Evolutionary conservation across 2,329 filamentous ascomycete species (phyloP).

Genomic region (Pseudomassariella vexata): DNA sequence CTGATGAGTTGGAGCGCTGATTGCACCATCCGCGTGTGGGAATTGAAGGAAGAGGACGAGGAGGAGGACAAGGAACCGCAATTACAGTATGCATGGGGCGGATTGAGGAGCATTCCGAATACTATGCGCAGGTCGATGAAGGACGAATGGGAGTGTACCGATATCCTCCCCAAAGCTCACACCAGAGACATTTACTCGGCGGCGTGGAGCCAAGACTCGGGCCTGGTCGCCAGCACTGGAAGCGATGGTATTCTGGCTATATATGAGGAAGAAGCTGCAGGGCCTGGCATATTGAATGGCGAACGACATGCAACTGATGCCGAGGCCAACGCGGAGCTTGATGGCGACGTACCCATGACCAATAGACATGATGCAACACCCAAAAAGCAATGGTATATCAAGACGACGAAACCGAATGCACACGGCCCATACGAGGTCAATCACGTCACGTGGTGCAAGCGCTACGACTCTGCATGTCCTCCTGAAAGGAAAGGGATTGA

Average conservation of each 20-base stretch:
- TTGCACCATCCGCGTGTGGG: conserved; percentile 73
- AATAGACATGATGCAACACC: conserved; percentile 13
- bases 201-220: conserved; percentile 73
- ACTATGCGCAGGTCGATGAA: conserved; percentile 75
- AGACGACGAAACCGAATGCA: conserved; percentile 64
- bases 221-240: conserved; percentile 79
- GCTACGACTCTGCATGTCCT: conserved; percentile 58
- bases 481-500: conserved; percentile 52
- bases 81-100: conserved; percentile 28
- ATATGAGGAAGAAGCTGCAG: conserved; percentile 50
- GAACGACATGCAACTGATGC: conserved; percentile 11
- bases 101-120: conserved; percentile 68
- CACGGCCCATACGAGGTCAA: conserved; percentile 96
- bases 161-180: conserved; percentile 68
- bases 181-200: conserved; percentile 79
- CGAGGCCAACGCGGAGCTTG: conserved; percentile 22
- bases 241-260: conserved; percentile 79
- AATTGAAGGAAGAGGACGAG: conserved; percentile 49
- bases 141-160: conserved; percentile 80
- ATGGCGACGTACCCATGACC: conserved; percentile 24
- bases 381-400: conserved; percentile 54
- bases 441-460: conserved; percentile 79
- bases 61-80: conserved; percentile 30
- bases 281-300: conserved; percentile 8
- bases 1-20: conserved; percentile 86